A percentile compares a stretch with the other conserved stretches of the same genome.
phyloP scores from a whole-genome alignment of 345 rosid genomes.

The Populus pruinosa region DNA sequence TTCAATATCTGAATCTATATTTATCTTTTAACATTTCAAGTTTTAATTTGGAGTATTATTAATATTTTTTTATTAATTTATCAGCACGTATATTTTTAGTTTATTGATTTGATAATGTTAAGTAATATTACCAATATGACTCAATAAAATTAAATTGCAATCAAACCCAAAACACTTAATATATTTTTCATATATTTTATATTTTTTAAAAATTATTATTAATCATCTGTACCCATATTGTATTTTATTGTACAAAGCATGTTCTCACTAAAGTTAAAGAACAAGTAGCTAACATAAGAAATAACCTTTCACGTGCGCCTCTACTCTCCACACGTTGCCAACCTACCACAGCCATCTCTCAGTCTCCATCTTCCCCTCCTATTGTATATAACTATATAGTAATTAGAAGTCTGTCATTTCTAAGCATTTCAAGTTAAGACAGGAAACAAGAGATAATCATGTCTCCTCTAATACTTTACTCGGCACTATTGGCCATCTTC shows the following conservation, averaged over 20 bases:
- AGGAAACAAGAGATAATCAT: background rate
- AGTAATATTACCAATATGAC: too few relatives aligned
- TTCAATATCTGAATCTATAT: too few relatives aligned
- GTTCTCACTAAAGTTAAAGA: background rate
- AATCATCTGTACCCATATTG: too few relatives aligned
- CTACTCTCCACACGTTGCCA: background rate
- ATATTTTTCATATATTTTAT: too few relatives aligned
- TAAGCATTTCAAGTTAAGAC: background rate
- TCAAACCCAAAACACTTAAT: too few relatives aligned
- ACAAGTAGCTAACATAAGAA: background rate
- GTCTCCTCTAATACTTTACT: slow-evolving; percentile 3
- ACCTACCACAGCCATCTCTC: background rate
- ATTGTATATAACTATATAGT: background rate
- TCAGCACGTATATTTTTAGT: too few relatives aligned
- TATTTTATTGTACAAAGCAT: background rate
- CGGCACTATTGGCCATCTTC: slow-evolving; percentile 15
- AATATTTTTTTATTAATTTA: too few relatives aligned
- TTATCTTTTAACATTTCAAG: fast-evolving
- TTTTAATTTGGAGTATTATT: too few relatives aligned
- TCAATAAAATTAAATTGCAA: too few relatives aligned
- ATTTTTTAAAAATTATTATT: too few relatives aligned
- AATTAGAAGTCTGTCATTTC: background rate
- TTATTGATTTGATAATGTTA: too few relatives aligned
- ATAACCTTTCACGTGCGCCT: background rate
- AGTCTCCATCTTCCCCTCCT: background rate